These are phyloP conservation scores for Hypoxylon rubiginosum DNA, from an alignment of 2,329 filamentous ascomycete genomes.

Conservation along the genomic window DNA sequence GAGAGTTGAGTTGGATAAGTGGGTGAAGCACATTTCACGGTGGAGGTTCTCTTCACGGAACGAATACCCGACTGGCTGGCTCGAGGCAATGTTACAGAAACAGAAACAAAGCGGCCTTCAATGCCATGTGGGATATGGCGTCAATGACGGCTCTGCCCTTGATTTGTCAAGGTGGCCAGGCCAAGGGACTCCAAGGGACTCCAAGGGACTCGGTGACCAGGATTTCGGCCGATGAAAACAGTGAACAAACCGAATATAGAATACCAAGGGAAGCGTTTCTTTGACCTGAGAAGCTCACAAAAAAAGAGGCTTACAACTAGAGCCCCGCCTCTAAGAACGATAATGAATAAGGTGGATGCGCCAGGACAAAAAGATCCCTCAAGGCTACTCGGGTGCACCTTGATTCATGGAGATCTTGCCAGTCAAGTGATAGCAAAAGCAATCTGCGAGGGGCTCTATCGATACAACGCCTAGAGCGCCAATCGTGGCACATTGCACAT, in stretches of 20 bases:
- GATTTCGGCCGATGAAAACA: slow-evolving; percentile 38
- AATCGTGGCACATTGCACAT: slow-evolving; percentile 37
- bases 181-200: slow-evolving; percentile 27
- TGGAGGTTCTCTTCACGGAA: slow-evolving; percentile 30
- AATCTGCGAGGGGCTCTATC: slow-evolving; percentile 26
- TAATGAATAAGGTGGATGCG: slow-evolving; percentile 24
- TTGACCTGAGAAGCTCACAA: slow-evolving; percentile 37
- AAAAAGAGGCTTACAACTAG: slow-evolving; percentile 37
- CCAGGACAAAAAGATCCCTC: slow-evolving; percentile 39
- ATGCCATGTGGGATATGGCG: slow-evolving; percentile 35
- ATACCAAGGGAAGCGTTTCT: slow-evolving; percentile 31
- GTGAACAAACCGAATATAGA: slow-evolving; percentile 39
- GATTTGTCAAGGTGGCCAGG: slow-evolving; percentile 31
- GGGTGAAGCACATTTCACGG: slow-evolving; percentile 45
- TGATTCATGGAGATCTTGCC: slow-evolving; percentile 24
- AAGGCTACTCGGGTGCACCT: slow-evolving; percentile 25
- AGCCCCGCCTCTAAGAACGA: slow-evolving; percentile 43
- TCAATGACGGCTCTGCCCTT: slow-evolving; percentile 33
- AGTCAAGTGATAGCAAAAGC: slow-evolving; percentile 39
- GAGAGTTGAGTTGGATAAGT: slow-evolving; percentile 18
- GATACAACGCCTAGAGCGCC: slow-evolving; percentile 34
- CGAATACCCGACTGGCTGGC: slow-evolving; percentile 18
- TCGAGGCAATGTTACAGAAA: slow-evolving; percentile 36
- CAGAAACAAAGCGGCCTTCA: slow-evolving; percentile 35
- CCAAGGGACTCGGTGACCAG: slow-evolving; percentile 28